phyloP scores from a whole-genome alignment of 2,329 filamentous ascomycete genomes.

The Pseudocercospora eumusae region DNA sequence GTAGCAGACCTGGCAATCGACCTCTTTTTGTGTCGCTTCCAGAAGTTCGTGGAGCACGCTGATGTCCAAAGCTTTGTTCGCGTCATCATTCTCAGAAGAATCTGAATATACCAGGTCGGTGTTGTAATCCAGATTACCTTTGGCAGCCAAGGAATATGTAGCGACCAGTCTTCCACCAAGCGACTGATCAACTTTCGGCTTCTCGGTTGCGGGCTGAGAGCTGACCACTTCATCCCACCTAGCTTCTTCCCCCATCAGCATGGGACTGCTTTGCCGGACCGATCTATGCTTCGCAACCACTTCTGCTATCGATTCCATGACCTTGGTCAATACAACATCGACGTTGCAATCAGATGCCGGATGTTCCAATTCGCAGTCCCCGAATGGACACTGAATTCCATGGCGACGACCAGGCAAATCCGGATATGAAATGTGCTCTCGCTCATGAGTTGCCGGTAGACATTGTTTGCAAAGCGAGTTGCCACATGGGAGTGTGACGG shows the following conservation, averaged over 20 bases:
- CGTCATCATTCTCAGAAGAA: conserved; percentile 40
- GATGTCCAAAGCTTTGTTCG: conserved; percentile 48
- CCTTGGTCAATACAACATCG: conserved; percentile 74
- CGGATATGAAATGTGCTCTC: conserved; percentile 76
- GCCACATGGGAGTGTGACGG: conserved; percentile 79
- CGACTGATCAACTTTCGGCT: conserved; percentile 45
- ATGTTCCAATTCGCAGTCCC: conserved; percentile 68
- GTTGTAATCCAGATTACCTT: conserved; percentile 60
- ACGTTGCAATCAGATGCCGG: conserved; percentile 72
- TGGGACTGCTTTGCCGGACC: conserved; percentile 39
- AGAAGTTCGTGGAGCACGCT: conserved; percentile 60
- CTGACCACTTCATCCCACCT: conserved; percentile 41
- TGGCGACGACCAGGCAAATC: conserved; percentile 64
- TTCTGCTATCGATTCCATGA: conserved; percentile 61
- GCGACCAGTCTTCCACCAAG: conserved; percentile 63
- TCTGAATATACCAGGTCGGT: conserved; percentile 31
- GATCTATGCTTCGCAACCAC: conserved; percentile 52
- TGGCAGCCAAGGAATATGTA: conserved; percentile 65
- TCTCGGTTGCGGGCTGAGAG: conserved; percentile 40
- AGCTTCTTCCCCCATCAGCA: conserved; percentile 46
- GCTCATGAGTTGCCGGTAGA: conserved; percentile 65
- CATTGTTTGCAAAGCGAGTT: conserved; percentile 74
- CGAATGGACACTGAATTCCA: conserved; percentile 74
- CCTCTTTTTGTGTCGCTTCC: conserved; percentile 64
- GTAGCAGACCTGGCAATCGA: conserved; percentile 90